Base-by-base conservation (phyloP, 2,329 filamentous ascomycete species). In the Dactylonectria estremocensis region DNA sequence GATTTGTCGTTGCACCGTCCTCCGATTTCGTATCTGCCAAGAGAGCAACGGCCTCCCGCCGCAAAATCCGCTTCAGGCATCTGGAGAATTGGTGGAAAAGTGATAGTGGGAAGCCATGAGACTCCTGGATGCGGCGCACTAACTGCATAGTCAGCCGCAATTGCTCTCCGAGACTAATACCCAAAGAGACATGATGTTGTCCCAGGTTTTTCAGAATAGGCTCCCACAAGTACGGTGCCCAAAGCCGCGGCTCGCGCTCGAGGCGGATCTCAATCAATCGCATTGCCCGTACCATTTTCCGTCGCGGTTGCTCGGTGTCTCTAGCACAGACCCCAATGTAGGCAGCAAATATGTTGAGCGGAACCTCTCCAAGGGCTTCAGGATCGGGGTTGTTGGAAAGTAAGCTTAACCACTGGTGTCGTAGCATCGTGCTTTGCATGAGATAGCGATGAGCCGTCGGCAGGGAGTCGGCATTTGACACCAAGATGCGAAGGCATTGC, bases 401-500 rank as follows among this genome's bases (percentile, higher is more conserved):
- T 28, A 81, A 59, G 40, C 60, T 60, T 22, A 37, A 54, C 18
- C 66, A 72, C 20, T 65, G 61, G 4, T 70, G 18, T 62, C 62
- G 40, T n/a, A 37, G 43, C 33, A 62, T 65, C 8, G 72, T 68
- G 68, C 84, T 84, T 64, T 89, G 86, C 8, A 72, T 72, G 18
- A 92, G 78, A 77, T 89, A 90, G 22, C 76, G 74, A 37, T 87
- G 67, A 0, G 85, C 89, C 10, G 83, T 80, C 10, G 82, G 75
- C 11, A 88, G 72, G 5, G 83, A 85, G 1, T 77, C 73, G 0
- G 90, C 86, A 70, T 89, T 82, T 5, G 82, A 79, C 2, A 94
- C 71, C 2, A 94, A 80, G 18, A 89, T 85, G 3, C 81, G 80
- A 8, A 93, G 83, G 28, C 86, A 88, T 46, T 81, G 77, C 1